Evolutionary conservation across 116 monocot genomes (phyloP).

Genomic region (Papilionanthe hybrid): DNA sequence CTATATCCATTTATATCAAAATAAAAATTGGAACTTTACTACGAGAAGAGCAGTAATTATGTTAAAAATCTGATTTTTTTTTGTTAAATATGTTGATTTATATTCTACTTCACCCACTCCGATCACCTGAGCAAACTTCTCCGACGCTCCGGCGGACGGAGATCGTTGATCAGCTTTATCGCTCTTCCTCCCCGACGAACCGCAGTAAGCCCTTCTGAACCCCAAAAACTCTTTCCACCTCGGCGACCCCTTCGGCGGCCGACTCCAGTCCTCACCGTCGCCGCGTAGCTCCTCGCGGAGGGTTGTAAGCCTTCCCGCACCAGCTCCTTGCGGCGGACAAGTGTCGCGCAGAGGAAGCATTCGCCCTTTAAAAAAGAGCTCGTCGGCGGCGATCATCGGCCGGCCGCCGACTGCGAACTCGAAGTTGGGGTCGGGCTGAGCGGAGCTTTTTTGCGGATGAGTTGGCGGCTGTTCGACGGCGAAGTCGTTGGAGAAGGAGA

Average conservation of each 20-base stretch:
- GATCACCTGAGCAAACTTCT: not conserved
- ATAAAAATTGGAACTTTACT: no score
- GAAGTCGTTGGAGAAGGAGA: conserved; percentile 94
- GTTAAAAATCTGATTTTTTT: no score
- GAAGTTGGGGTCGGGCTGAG: conserved; percentile 34
- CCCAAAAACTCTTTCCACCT: conserved; percentile 49
- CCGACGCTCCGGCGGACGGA: conserved; percentile 1
- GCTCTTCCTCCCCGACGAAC: not conserved
- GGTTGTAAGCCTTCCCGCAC: conserved; percentile 17
- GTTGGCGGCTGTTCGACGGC: conserved; percentile 36
- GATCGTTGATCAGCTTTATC: conserved; percentile 5
- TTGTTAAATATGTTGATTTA: no score
- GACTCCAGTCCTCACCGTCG: conserved; percentile 6
- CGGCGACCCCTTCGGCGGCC: conserved; percentile 15
- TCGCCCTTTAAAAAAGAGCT: conserved; percentile 56
- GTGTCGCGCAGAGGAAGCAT: conserved; percentile 36
- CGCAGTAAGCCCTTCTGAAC: not conserved
- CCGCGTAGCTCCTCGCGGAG: conserved; percentile 40
- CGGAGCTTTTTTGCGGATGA: not conserved
- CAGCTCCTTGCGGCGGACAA: not conserved
- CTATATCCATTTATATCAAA: no score
- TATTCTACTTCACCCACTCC: no score
- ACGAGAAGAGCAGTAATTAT: no score
- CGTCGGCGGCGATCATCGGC: conserved; percentile 40
- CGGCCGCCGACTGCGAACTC: conserved; percentile 44